Base-by-base conservation (phyloP, 495 filamentous ascomycete species). In the Xylaria intraflava region DNA sequence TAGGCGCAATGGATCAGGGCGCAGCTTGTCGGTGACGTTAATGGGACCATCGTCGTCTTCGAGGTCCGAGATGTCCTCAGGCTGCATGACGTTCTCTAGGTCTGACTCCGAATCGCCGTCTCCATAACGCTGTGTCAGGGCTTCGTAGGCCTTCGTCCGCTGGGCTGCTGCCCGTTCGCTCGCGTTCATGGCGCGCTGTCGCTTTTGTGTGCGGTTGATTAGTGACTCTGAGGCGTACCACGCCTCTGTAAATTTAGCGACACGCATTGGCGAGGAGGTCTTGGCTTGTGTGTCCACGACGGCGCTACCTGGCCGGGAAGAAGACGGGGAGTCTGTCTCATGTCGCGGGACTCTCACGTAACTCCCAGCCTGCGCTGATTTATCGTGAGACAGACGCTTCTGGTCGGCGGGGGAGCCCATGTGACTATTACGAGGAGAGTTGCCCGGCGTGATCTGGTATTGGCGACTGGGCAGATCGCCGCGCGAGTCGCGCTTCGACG, bases 161-260 rank as follows among this genome's bases (percentile, higher is more conserved):
- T 70, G 41, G 69, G 73, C 20, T 65, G 73, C 46, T 69, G 69
- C 49, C 72, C 76, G 53, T 68, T 76, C 57, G 67, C 60, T 45
- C 55, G 66, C 24, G n/a, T 55, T 43, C 44, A 49, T 42, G 43
- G 35, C 44, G 24, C 51, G 33, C 55, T 66, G 67, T 33, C 74
- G 75, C 55, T 74, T 66, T 27, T 73, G 70, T 20, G 76, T 75
- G 30, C 77, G 79, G 72, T 77, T 60, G 72, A 74, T 51, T 67
- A 78, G 56, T 57, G 80, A 62, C 66, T 79, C 75, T 24, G 73
- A 69, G 6, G 77, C 65, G 59, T 75, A 77, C 78, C 78, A 86
- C 0, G 80, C 71, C 58, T 85, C 82, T 9, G 76, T 77, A 62
- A 86, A 79, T 72, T 78, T 83, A 54, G 85, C 83, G 3, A 76